Percentiles rank a stretch among this genome's conserved stretches.
phyloP scores from a whole-genome alignment of 2,329 filamentous ascomycete genomes.

The Xylogone sp. region DNA sequence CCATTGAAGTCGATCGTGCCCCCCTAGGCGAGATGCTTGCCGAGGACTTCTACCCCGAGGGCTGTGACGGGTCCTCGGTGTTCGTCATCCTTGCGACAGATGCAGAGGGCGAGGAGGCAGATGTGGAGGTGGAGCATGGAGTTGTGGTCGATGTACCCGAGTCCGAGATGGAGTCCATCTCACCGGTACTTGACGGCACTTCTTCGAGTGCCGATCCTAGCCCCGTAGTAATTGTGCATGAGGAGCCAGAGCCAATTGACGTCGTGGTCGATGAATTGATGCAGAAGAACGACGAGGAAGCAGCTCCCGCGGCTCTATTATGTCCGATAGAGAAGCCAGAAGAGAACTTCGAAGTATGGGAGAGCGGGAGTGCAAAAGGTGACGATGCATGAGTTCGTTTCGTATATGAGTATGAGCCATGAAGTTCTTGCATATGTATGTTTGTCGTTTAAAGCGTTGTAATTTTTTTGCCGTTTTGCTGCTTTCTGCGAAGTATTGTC shows the following conservation, averaged over 20 bases:
- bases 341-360: slow-evolving; percentile 66
- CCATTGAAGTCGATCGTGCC: slow-evolving; percentile 59
- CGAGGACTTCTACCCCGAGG: slow-evolving; percentile 63
- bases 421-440: too few relatives aligned
- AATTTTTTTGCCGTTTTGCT: too few relatives aligned
- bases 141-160: slow-evolving; percentile 15
- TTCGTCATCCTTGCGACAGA: slow-evolving; percentile 57
- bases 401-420: slow-evolving; percentile 4
- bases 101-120: slow-evolving; percentile 38
- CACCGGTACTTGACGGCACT: slow-evolving; percentile 19
- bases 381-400: too few relatives aligned
- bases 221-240: too few relatives aligned
- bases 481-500: neutral
- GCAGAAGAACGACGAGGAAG: slow-evolving; percentile 29
- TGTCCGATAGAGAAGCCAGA: slow-evolving; percentile 55
- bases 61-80: slow-evolving; percentile 59
- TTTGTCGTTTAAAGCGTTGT: neutral
- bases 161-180: neutral
- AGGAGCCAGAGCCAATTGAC: too few relatives aligned
- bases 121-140: neutral
- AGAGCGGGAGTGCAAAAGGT: slow-evolving; percentile 62
- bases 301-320: slow-evolving; percentile 43
- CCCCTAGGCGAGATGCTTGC: slow-evolving; percentile 66
- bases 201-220: too few relatives aligned
- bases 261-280: slow-evolving; percentile 37